A percentile compares a stretch with the other conserved stretches of the same genome.
Evolutionary conservation across 1,284 basidiomycete genomes (phyloP).

Genomic region (Marasmius sp.): DNA sequence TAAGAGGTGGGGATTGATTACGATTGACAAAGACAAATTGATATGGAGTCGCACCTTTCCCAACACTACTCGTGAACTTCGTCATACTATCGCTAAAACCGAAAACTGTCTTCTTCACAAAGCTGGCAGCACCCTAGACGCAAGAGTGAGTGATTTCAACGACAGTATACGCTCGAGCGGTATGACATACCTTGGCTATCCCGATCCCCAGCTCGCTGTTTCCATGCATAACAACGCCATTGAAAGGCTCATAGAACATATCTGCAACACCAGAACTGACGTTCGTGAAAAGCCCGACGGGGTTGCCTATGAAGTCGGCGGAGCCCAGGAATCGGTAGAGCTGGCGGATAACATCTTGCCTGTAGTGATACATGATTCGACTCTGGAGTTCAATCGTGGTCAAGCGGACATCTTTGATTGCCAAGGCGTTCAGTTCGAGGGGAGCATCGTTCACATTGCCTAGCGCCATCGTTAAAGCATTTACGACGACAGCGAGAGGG

Average conservation of each 20-base stretch:
- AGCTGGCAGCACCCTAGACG: conserved; percentile 88
- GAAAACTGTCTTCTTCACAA: conserved; percentile 99
- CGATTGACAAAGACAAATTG: background rate
- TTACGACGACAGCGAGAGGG: conserved; percentile 91
- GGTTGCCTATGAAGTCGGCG: conserved; percentile 92
- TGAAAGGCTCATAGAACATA: conserved; percentile 99
- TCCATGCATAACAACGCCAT: conserved; percentile 96
- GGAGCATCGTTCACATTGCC: conserved; percentile 98
- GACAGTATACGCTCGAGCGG: background rate
- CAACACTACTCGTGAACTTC: conserved; percentile 96
- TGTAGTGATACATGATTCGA: conserved; percentile 91
- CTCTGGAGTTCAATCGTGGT: conserved; percentile 83
- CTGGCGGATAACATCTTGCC: conserved; percentile 92
- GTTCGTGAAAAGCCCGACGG: conserved; percentile 97
- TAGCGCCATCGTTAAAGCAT: conserved; percentile 95
- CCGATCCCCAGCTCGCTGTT: conserved; percentile 95
- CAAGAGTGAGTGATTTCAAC: background rate
- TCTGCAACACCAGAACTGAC: conserved; percentile 99
- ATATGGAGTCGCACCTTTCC: conserved; percentile 68
- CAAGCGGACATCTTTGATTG: conserved; percentile 93
- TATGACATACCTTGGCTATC: conserved; percentile 82
- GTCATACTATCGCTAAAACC: conserved; percentile 95
- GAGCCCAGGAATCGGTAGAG: conserved; percentile 96
- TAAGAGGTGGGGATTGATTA: conserved; percentile 27
- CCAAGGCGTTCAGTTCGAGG: conserved; percentile 93